Conservation (phyloP, 306 rosid species). For the Betula pendula region DNA sequence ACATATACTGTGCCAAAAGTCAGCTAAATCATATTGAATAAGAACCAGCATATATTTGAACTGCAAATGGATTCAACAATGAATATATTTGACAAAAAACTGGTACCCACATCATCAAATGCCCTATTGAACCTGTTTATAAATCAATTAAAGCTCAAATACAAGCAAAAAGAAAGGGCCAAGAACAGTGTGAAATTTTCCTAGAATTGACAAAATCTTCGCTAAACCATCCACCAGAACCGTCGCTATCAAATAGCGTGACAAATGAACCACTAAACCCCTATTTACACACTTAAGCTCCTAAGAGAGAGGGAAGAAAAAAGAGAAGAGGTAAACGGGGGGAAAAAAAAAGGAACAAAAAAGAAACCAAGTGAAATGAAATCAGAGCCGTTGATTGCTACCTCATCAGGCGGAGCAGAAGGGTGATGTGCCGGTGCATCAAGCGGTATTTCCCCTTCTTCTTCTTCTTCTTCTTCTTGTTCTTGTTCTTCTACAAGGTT, state of each 20-base stretch:
- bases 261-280: neutral
- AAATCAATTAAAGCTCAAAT: neutral
- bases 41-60: neutral
- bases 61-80: neutral
- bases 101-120: neutral
- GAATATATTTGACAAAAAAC: neutral
- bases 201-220: too few species aligned
- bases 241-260: neutral
- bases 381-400: constrained; percentile 20
- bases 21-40: neutral
- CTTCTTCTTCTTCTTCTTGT: constrained; percentile 25
- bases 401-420: constrained; percentile 71
- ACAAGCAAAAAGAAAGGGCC: neutral
- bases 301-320: neutral
- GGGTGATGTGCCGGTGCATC: constrained; percentile 61
- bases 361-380: neutral
- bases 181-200: neutral
- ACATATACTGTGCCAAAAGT: neutral
- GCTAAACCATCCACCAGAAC: neutral
- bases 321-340: neutral
- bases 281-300: neutral
- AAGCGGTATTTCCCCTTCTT: constrained; percentile 8
- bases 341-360: neutral
- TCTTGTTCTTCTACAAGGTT: constrained; percentile 29
- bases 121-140: neutral